These are phyloP conservation scores for Pulicaria dysenterica DNA, from an alignment of 129 eudicot species.

Conservation along the genomic window DNA sequence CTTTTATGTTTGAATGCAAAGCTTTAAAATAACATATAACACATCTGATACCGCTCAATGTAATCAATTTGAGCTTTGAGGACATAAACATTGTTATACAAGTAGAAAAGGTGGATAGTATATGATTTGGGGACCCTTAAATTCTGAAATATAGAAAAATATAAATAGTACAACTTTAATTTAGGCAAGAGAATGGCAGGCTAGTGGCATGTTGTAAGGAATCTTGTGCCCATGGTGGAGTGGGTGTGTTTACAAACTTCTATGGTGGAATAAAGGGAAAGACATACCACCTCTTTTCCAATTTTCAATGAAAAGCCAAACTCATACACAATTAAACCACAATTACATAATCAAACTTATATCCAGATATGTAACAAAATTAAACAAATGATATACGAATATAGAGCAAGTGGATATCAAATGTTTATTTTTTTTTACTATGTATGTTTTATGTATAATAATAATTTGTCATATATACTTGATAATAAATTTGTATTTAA, in stretches of 20 bases:
- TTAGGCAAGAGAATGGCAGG: conserved; percentile 39
- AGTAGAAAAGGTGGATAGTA: background rate
- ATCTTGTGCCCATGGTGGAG: conserved; percentile 45
- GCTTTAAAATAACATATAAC: too few species aligned
- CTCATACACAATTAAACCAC: background rate
- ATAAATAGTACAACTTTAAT: conserved; percentile 20
- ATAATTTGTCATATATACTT: too few species aligned
- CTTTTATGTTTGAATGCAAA: too few species aligned
- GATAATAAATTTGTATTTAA: too few species aligned
- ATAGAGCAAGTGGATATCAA: too few species aligned
- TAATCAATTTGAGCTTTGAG: background rate
- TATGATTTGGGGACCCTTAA: conserved; percentile 3
- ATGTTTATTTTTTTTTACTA: too few species aligned
- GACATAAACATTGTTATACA: conserved; percentile 15
- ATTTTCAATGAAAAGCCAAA: conserved; percentile 9
- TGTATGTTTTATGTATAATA: too few species aligned
- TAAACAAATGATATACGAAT: too few species aligned
- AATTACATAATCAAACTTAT: too few species aligned
- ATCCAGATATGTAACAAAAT: too few species aligned
- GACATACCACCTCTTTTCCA: conserved; percentile 9
- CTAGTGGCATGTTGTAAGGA: conserved; percentile 49
- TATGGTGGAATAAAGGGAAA: conserved; percentile 26
- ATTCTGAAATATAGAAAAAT: conserved; percentile 3
- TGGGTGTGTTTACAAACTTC: conserved; percentile 40
- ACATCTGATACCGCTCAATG: too few species aligned